A percentile compares a stretch with the other conserved stretches of the same genome.
phyloP scores from a whole-genome alignment of 1,284 basidiomycete genomes.

The Fomitiporia mediterranea region DNA sequence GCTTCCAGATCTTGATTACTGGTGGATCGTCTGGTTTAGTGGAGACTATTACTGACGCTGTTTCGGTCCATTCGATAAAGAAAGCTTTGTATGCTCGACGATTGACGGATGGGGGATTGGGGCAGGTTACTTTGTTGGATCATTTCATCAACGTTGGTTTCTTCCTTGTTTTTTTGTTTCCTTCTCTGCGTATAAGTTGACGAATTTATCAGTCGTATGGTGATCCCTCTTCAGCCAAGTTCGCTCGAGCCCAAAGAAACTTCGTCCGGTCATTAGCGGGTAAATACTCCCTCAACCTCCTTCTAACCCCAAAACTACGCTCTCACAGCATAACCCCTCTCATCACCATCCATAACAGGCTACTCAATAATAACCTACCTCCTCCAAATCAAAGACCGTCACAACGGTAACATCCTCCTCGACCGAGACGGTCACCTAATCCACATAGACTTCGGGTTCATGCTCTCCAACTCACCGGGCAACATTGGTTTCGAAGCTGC shows the following conservation, averaged over 20 bases:
- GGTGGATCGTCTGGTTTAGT: slow-evolving; percentile 90
- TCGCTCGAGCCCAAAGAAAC: slow-evolving; percentile 80
- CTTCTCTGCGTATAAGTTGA: neutral
- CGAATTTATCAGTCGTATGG: slow-evolving; percentile 69
- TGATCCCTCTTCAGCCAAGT: slow-evolving; percentile 82
- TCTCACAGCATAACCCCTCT: neutral
- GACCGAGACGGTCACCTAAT: slow-evolving; percentile 93
- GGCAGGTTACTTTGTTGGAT: slow-evolving; percentile 84
- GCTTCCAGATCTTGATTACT: slow-evolving; percentile 85
- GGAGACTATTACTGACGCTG: slow-evolving; percentile 94
- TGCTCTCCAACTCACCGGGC: slow-evolving; percentile 94
- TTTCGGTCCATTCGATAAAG: slow-evolving; percentile 99
- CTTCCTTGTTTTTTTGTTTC: neutral
- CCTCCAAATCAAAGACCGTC: slow-evolving; percentile 97
- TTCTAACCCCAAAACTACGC: neutral
- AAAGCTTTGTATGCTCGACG: slow-evolving; percentile 95
- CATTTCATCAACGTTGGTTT: slow-evolving; percentile 78
- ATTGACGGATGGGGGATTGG: slow-evolving; percentile 73
- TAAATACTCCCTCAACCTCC: slow-evolving; percentile 27
- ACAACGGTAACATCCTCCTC: slow-evolving; percentile 97
- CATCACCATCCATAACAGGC: slow-evolving; percentile 38
- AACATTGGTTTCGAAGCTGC: slow-evolving; percentile 99
- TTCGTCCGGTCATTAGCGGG: slow-evolving; percentile 95
- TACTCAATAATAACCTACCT: slow-evolving; percentile 96
- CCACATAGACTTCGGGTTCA: slow-evolving; percentile 99